A percentile compares a stretch with the other conserved stretches of the same genome.
Evolutionary conservation across 2,329 filamentous ascomycete genomes (phyloP).

Genomic region (Magnaporthiopsis incrustans): DNA sequence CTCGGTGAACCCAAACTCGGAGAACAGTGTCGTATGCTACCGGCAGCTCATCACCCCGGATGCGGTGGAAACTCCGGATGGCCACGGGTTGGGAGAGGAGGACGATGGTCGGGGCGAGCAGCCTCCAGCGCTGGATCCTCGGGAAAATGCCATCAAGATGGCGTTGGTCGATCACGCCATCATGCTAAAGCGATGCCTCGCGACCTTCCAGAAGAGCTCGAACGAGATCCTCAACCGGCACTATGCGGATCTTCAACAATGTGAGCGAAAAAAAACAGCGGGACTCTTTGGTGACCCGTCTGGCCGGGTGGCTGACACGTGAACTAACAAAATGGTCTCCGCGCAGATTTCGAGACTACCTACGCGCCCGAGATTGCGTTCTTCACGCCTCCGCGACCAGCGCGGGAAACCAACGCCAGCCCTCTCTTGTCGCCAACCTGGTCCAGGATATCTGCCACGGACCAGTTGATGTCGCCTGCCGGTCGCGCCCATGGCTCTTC

Average conservation of each 20-base stretch:
- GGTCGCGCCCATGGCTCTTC: slow-evolving; percentile 23
- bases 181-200: slow-evolving; percentile 74
- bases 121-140: slow-evolving; percentile 39
- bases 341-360: slow-evolving; percentile 49
- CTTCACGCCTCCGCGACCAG: slow-evolving; percentile 44
- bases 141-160: slow-evolving; percentile 75
- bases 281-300: too few relatives aligned
- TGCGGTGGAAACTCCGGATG: slow-evolving; percentile 33
- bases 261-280: slow-evolving; percentile 38
- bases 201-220: slow-evolving; percentile 56
- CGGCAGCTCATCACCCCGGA: slow-evolving; percentile 60
- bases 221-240: slow-evolving; percentile 49
- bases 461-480: slow-evolving; percentile 23
- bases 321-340: neutral
- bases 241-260: slow-evolving; percentile 52
- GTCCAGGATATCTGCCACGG: slow-evolving; percentile 38
- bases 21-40: slow-evolving; percentile 73
- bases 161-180: slow-evolving; percentile 84
- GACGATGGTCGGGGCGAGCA: slow-evolving; percentile 23
- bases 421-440: slow-evolving; percentile 34
- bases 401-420: slow-evolving; percentile 28
- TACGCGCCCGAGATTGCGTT: slow-evolving; percentile 60
- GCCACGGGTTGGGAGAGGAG: slow-evolving; percentile 29
- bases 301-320: neutral
- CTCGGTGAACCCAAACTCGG: slow-evolving; percentile 64